Percentiles rank a stretch among this genome's conserved stretches.
Evolutionary conservation across 192 early-diverging fungal species (phyloP).

Genomic region (Glomus cerebriforme): DNA sequence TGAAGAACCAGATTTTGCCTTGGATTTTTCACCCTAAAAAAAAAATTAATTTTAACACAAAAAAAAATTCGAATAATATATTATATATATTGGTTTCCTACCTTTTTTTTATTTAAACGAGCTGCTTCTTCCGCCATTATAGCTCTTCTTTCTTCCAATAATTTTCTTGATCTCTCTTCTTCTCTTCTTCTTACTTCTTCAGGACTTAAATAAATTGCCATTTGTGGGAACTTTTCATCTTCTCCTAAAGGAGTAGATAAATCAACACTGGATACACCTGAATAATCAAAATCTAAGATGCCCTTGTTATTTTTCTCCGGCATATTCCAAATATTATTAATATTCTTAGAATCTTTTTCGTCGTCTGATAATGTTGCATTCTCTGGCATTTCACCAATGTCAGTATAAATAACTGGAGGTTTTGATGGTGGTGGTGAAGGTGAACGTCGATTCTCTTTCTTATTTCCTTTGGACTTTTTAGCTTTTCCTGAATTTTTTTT

Average conservation of each 20-base stretch:
- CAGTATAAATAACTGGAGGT: conserved; percentile 50
- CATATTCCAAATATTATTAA: not conserved
- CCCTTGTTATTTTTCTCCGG: conserved; percentile 28
- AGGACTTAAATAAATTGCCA: conserved; percentile 53
- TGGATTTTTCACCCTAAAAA: not conserved
- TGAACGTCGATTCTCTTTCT: conserved; percentile 24
- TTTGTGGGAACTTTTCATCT: conserved; percentile 57
- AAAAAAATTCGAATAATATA: too few species aligned
- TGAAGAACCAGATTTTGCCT: not conserved
- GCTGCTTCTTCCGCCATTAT: not conserved
- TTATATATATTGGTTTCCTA: not conserved
- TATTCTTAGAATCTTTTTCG: conserved; percentile 32
- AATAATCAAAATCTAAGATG: conserved; percentile 44
- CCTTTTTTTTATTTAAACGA: not conserved
- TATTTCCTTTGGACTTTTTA: conserved; percentile 37
- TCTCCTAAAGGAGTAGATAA: conserved; percentile 55
- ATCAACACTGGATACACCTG: conserved; percentile 51
- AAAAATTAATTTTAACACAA: not conserved
- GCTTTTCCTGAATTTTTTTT: conserved; percentile 7
- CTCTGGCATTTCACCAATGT: conserved; percentile 61
- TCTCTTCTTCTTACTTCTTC: conserved; percentile 56
- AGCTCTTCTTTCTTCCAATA: conserved; percentile 28
- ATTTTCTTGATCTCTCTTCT: conserved; percentile 43
- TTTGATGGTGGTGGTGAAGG: conserved; percentile 40
- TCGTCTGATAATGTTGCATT: conserved; percentile 58